These are phyloP conservation scores for Conticribra weissflogii DNA, from an alignment of 108 stramenopile genomes.

Conservation along the genomic window DNA sequence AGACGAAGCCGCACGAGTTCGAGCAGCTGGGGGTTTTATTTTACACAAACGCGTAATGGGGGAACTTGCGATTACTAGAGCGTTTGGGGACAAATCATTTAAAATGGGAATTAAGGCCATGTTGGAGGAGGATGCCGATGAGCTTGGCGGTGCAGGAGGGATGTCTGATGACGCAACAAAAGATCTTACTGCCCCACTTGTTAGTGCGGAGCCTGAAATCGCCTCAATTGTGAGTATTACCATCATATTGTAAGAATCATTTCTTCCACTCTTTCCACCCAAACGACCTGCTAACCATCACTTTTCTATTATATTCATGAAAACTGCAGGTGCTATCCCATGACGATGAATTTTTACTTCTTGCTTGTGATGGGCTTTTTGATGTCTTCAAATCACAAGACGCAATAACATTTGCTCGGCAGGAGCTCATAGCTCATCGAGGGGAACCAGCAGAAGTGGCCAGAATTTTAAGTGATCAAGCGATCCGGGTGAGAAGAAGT, in stretches of 20 bases:
- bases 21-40: slow-evolving; percentile 95
- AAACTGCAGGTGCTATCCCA: slow-evolving; percentile 76
- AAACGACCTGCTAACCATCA: no score
- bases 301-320: slow-evolving; percentile 9
- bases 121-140: slow-evolving; percentile 87
- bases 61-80: slow-evolving; percentile 96
- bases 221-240: slow-evolving; percentile 84
- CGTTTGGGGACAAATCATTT: slow-evolving; percentile 98
- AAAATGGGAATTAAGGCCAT: slow-evolving; percentile 96
- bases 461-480: slow-evolving; percentile 89
- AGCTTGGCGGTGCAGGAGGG: slow-evolving; percentile 65
- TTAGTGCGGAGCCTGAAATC: slow-evolving; percentile 91
- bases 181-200: slow-evolving; percentile 87
- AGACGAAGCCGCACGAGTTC: slow-evolving; percentile 94
- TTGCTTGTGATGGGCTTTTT: slow-evolving; percentile 98
- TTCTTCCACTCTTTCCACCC: slow-evolving; percentile 7
- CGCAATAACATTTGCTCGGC: slow-evolving; percentile 88
- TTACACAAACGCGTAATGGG: slow-evolving; percentile 97
- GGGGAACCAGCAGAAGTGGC: slow-evolving; percentile 93
- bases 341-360: slow-evolving; percentile 93
- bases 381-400: slow-evolving; percentile 97
- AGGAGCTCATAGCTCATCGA: slow-evolving; percentile 84
- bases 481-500: slow-evolving; percentile 90
- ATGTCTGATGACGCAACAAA: slow-evolving; percentile 77
- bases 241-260: neutral